Evolutionary conservation across 345 rosid species (phyloP), one percentile per base, ranked within the genome.

Genomic region (Populus tremula): DNA sequence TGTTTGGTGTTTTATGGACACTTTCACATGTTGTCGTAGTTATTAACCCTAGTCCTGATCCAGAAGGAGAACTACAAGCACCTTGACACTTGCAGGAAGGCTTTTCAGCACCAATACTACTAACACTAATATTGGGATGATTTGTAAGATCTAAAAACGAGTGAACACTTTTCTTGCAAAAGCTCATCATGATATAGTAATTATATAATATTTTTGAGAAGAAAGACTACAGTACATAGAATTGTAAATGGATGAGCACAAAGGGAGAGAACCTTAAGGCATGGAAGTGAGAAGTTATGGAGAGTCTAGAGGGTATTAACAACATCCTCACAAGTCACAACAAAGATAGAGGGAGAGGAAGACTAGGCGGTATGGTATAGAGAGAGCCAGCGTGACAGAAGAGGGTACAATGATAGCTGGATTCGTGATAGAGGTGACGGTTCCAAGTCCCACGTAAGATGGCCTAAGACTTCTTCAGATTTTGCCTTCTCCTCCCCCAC

Each of bases 361-460:
- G 47, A 18, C 76, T 12, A 43, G n/a, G 33, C 14, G 78, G 76
- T 69, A 72, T 77, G 87, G 84, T 67, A 81, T 23, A 80, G 83
- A 59, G 83, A 73, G 81, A 70, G 88, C 83, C 89, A 82, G 53
- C 88, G 31, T 61, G 70, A 64, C 78, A 41, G 18, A 35, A 61
- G 11, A 43, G 25, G 10, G 82, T 38, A 67, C 77, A 43, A 43
- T 23, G 67, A 82, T 81, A 86, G 88, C 85, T 84, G 90, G 63
- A 23, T 59, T 50, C 80, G 36, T 80, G 87, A 82, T 79, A 68
- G 82, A 81, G 77, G 6, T 74, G 85, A 77, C 82, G 76, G 83
- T 78, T 87, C 86, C 86, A 82, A 90, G 88, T 85, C 91, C 89
- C 93, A 82, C 82, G 86, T 74, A 63, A 59, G 49, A 50, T 82